These are phyloP conservation scores for Thelonectria olida DNA, from an alignment of 2,329 filamentous ascomycete species.

Conservation along the genomic window DNA sequence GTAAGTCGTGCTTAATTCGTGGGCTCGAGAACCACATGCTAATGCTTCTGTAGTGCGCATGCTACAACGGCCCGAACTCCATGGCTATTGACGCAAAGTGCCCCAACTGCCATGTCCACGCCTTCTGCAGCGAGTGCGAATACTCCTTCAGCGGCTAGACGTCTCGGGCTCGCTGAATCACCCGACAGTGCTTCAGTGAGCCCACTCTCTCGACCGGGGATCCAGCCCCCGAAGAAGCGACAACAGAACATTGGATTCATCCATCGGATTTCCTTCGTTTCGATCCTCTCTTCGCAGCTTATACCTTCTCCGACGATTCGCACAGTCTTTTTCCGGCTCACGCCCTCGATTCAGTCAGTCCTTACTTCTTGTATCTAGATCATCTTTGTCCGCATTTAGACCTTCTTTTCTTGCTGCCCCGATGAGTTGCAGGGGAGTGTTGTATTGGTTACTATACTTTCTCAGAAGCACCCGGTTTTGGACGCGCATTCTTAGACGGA, in stretches of 20 bases:
- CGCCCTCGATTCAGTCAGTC: background rate
- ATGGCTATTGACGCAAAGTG: background rate
- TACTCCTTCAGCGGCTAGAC: background rate
- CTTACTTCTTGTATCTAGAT: background rate
- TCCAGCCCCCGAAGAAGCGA: no score
- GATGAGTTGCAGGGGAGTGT: background rate
- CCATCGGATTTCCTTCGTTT: background rate
- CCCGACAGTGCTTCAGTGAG: no score
- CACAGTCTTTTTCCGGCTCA: background rate
- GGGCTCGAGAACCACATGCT: no score
- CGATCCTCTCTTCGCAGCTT: background rate
- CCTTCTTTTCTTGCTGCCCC: background rate
- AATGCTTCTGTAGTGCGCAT: background rate
- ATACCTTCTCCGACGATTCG: background rate
- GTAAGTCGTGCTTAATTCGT: no score
- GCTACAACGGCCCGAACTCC: background rate
- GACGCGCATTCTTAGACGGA: background rate
- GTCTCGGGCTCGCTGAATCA: background rate
- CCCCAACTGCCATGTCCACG: background rate
- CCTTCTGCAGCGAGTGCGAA: background rate
- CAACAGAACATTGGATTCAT: no score
- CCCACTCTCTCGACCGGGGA: background rate
- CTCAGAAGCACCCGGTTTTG: background rate
- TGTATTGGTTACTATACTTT: background rate
- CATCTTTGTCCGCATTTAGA: background rate